Percentiles rank a stretch among this genome's conserved stretches.
Evolutionary conservation across 495 filamentous ascomycete genomes (phyloP).

Genomic region (Daldinia bambusicola): DNA sequence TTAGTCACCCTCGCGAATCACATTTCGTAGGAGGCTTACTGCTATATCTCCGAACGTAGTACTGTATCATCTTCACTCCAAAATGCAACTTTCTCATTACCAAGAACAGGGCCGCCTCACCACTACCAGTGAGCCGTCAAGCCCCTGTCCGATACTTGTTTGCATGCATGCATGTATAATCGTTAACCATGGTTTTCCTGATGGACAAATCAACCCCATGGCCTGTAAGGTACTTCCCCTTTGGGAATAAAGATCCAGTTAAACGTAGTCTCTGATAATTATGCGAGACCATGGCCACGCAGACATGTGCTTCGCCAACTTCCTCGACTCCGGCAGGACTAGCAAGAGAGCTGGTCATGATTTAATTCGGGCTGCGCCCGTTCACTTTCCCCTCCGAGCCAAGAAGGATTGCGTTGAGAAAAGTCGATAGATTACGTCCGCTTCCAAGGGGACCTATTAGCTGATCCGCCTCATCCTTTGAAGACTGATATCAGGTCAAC

Average conservation of each 20-base stretch:
- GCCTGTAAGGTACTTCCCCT: slow-evolving; percentile 30
- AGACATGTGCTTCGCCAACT: slow-evolving; percentile 32
- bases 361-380: slow-evolving; percentile 29
- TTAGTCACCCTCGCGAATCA: slow-evolving; percentile 24
- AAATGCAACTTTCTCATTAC: slow-evolving; percentile 31
- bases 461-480: slow-evolving; percentile 34
- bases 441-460: slow-evolving; percentile 23
- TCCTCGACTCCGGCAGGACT: slow-evolving; percentile 18
- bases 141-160: slow-evolving; percentile 14
- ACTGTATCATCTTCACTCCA: slow-evolving; percentile 28
- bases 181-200: slow-evolving; percentile 16
- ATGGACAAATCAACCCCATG: slow-evolving; percentile 23
- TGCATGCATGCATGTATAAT: slow-evolving; percentile 22
- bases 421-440: slow-evolving; percentile 34
- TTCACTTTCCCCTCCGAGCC: not conserved
- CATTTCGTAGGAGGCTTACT: slow-evolving; percentile 7
- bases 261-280: not conserved
- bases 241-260: slow-evolving; percentile 33
- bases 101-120: slow-evolving; percentile 17
- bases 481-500: slow-evolving; percentile 19
- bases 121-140: slow-evolving; percentile 9
- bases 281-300: not conserved
- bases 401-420: slow-evolving; percentile 23
- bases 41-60: slow-evolving; percentile 26
- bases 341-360: slow-evolving; percentile 7